Evolutionary conservation across 2,329 filamentous ascomycete genomes (phyloP), one percentile per base, ranked within the genome.

Genomic region (Fusarium equiseti): DNA sequence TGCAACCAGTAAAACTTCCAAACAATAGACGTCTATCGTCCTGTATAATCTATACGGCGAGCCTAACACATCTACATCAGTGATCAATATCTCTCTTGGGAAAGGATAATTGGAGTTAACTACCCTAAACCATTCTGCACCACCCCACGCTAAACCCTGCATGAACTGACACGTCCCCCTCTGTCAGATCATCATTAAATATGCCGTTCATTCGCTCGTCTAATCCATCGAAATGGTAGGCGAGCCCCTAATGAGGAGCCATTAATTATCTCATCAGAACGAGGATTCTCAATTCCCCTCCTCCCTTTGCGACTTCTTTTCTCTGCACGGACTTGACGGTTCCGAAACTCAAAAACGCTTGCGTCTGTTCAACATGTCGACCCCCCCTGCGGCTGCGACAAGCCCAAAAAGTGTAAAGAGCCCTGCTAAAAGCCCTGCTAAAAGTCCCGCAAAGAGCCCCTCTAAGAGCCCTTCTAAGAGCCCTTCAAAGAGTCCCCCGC

Each of bases 351-450:
- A 51, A 51, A 52, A 40, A 27, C 4, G 20, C 10, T 24, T n/a
- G 7, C 20, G 8, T 7, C 15, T n/a, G 11, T 12, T 18, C 26
- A 55, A 13, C 11, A 63, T 63, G 61, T 64, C 61, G 20, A 64
- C 61, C 38, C 59, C 59, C 15, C 61, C 61, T 5, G 61, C 59
- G 43, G 43, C 59, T 40, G 44, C 43, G 15, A 64, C 50, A 22
- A 64, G 61, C 44, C 59, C 59, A 8, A 55, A 63, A 12, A 63
- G 58, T 16, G 29, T n/a, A 12, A 45, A 59, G 15, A 53, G 38
- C 31, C 35, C 46, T 6, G 46, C 59, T 2, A 63, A 35, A n/a
- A 54, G 27, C 22, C 29, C 26, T 6, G 11, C 26, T 15, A 63
- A 35, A n/a, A 54, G 27, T n/a, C 29, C 26, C 5, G 11, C 26